A percentile compares a stretch with the other conserved stretches of the same genome.
These are phyloP conservation scores for Plasmodium gallinaceum DNA, from an alignment of 169 alveolate genomes.

Conservation along the genomic window DNA sequence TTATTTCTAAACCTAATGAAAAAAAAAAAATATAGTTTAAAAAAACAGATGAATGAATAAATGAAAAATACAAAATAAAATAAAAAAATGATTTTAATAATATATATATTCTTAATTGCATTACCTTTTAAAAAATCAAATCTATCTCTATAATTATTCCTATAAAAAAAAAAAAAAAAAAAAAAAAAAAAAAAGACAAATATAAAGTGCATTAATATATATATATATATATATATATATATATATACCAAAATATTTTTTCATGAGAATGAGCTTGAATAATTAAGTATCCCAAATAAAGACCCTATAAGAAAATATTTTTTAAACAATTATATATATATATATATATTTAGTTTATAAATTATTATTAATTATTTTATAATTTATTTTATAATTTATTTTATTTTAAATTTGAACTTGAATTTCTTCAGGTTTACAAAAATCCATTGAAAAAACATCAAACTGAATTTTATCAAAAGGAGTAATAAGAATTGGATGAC, in stretches of 20 bases:
- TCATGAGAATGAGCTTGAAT: slow-evolving; percentile 64
- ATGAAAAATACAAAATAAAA: slow-evolving; percentile 12
- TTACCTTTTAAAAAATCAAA: slow-evolving; percentile 49
- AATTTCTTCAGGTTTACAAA: slow-evolving; percentile 70
- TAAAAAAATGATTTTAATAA: background rate
- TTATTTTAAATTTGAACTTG: slow-evolving; percentile 27
- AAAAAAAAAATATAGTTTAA: background rate
- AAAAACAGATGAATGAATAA: background rate
- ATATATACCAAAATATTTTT: slow-evolving; percentile 54
- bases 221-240: background rate
- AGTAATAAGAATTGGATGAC: slow-evolving; percentile 55
- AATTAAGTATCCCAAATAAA: slow-evolving; percentile 39
- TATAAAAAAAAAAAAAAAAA: slow-evolving; percentile 35
- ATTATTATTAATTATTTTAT: background rate
- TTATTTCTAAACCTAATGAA: slow-evolving; percentile 50
- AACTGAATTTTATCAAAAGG: slow-evolving; percentile 51
- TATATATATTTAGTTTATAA: slow-evolving; percentile 1
- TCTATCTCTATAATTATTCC: slow-evolving; percentile 70
- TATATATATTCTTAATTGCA: background rate
- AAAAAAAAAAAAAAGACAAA: slow-evolving; percentile 15
- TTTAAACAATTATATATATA: background rate
- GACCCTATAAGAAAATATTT: slow-evolving; percentile 14
- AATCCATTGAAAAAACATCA: slow-evolving; percentile 58
- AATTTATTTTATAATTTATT: background rate
- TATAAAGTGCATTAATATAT: background rate